These are phyloP conservation scores for Fusarium sp. DNA, from an alignment of 2,329 filamentous ascomycete species.

Conservation along the genomic window DNA sequence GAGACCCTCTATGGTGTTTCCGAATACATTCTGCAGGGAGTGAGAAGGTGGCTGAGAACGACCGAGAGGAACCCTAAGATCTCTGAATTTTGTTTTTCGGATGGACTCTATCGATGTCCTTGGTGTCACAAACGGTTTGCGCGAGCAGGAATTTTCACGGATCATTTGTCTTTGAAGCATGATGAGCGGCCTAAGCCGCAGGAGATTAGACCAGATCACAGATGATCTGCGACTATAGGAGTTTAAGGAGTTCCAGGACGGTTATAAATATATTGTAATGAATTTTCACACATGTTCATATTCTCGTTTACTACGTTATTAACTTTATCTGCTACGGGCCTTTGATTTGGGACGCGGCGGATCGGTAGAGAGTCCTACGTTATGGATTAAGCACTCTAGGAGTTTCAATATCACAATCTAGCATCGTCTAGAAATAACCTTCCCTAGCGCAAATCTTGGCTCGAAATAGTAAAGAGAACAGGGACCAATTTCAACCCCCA, in stretches of 20 bases:
- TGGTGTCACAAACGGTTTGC: not conserved
- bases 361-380: not conserved
- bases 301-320: not conserved
- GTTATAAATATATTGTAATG: not conserved
- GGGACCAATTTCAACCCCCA: not conserved
- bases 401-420: not conserved
- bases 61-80: not conserved
- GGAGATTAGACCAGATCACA: not conserved
- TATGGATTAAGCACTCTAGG: not conserved
- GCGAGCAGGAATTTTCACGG: not conserved
- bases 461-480: not conserved
- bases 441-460: not conserved
- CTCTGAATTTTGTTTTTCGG: not conserved
- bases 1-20: not conserved
- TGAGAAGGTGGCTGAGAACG: not conserved
- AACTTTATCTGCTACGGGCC: not conserved
- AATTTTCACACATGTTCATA: not conserved
- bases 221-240: not conserved
- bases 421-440: not conserved
- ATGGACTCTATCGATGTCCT: slow-evolving; percentile 1
- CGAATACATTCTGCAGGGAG: not conserved
- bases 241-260: not conserved
- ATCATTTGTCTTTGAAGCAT: not conserved
- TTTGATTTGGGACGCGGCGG: not conserved
- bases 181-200: not conserved